These are phyloP conservation scores for Leptographium flavum DNA, from an alignment of 2,329 filamentous ascomycete genomes.

Conservation along the genomic window DNA sequence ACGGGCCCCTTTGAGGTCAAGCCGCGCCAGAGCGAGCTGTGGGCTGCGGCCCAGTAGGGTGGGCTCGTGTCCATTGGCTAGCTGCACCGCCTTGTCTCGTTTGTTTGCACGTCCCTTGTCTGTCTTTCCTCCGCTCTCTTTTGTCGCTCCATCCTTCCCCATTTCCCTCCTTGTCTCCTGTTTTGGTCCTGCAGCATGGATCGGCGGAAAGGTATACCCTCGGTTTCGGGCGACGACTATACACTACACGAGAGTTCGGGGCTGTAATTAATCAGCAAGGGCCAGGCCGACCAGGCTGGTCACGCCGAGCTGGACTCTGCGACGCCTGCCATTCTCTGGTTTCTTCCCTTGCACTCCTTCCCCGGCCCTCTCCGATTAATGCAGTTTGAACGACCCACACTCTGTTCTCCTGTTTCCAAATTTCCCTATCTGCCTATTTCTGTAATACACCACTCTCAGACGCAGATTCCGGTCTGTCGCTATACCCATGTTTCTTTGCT, in stretches of 20 bases:
- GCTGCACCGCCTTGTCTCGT: neutral
- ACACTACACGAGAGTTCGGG: neutral
- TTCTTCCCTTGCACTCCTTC: neutral
- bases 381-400: slow-evolving; percentile 1
- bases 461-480: neutral
- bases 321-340: neutral
- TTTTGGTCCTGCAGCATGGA: neutral
- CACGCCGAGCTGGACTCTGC: slow-evolving; percentile 8
- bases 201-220: neutral
- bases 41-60: slow-evolving; percentile 31
- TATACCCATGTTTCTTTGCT: neutral
- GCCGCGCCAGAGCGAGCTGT: slow-evolving; percentile 39
- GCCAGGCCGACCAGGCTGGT: neutral
- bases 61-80: neutral
- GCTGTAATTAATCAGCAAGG: neutral
- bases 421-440: neutral
- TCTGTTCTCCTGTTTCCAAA: neutral
- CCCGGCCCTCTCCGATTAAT: neutral
- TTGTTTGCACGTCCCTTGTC: neutral
- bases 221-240: neutral
- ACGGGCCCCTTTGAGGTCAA: slow-evolving; percentile 5
- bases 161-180: neutral
- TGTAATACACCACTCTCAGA: neutral
- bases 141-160: neutral
- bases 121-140: neutral